A percentile compares a stretch with the other conserved stretches of the same genome.
Conservation (phyloP, 305 asterid species). For the Fraxinus albicans region DNA sequence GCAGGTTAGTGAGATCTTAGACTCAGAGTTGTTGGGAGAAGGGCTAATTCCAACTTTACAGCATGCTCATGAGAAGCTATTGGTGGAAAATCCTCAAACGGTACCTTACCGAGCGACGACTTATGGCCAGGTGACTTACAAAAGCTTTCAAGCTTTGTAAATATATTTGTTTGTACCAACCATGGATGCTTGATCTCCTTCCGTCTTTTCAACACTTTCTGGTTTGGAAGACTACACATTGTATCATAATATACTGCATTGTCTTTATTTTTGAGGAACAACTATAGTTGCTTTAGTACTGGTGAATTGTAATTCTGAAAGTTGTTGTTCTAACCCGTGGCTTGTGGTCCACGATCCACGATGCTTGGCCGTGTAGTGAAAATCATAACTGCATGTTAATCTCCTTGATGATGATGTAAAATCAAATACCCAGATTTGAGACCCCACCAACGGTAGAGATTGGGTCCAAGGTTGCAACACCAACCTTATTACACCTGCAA, state of each 20-base stretch:
- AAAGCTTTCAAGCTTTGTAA: conserved; percentile 14
- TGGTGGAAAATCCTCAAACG: conserved; percentile 73
- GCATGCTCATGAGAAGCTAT: conserved; percentile 88
- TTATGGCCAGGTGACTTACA: conserved; percentile 75
- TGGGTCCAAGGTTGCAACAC: neutral
- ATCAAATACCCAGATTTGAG: neutral
- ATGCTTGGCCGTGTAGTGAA: neutral
- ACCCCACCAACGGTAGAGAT: neutral
- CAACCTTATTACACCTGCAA: neutral
- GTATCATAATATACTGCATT: neutral
- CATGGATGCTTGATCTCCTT: conserved; percentile 12
- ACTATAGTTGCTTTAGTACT: neutral
- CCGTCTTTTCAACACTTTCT: conserved; percentile 6
- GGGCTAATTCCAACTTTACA: conserved; percentile 95
- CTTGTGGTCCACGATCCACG: neutral
- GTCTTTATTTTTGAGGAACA: neutral
- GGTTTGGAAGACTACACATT: neutral
- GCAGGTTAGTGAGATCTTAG: conserved; percentile 94
- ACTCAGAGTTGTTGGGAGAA: conserved; percentile 92
- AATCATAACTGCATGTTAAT: neutral
- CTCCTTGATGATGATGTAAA: neutral
- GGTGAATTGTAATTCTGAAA: neutral
- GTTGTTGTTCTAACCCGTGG: neutral
- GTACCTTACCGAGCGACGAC: conserved; percentile 81
- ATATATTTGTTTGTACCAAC: conserved; percentile 8